Evolutionary conservation across 495 filamentous ascomycete genomes (phyloP).

Genomic region (Penicillium coffeae): DNA sequence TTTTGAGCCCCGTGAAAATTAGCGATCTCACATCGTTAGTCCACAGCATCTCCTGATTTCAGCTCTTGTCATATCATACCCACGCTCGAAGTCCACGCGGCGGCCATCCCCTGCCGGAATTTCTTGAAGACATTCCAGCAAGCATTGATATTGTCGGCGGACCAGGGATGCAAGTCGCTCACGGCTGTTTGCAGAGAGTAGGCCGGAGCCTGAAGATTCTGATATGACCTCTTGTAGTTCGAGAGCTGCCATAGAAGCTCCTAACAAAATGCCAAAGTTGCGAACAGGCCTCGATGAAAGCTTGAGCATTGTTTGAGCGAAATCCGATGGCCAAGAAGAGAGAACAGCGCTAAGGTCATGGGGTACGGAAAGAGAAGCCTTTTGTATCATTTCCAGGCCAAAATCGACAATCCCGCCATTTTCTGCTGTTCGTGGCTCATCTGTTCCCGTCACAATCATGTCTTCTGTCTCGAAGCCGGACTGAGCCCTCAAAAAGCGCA

Average conservation of each 20-base stretch:
- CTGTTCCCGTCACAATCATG: constrained; percentile 26
- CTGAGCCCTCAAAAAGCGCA: constrained; percentile 33
- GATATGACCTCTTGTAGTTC: constrained; percentile 20
- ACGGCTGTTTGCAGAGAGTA: constrained; percentile 17
- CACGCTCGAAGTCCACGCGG: constrained; percentile 12
- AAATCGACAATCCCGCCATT: constrained; percentile 26
- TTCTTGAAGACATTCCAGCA: constrained; percentile 17
- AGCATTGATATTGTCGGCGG: constrained; percentile 16
- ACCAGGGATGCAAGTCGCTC: constrained; percentile 13
- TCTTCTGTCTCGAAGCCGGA: constrained; percentile 28
- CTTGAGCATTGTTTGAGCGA: constrained; percentile 24
- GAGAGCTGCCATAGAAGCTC: constrained; percentile 20
- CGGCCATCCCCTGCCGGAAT: constrained; percentile 8
- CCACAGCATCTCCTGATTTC: too few relatives aligned
- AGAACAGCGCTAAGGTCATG: constrained; percentile 16
- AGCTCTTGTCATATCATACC: constrained; percentile 16
- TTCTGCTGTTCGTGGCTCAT: constrained; percentile 20
- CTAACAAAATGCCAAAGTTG: constrained; percentile 21
- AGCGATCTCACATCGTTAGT: too few relatives aligned
- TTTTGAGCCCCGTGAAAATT: too few relatives aligned
- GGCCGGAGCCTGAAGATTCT: constrained; percentile 2
- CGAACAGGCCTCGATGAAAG: constrained; percentile 16
- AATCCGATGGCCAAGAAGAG: constrained; percentile 20
- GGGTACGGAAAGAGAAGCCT: constrained; percentile 12
- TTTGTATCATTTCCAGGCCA: constrained; percentile 27